A percentile compares a stretch with the other conserved stretches of the same genome.
Conservation (phyloP, 306 rosid genomes). For the Senna tora region DNA sequence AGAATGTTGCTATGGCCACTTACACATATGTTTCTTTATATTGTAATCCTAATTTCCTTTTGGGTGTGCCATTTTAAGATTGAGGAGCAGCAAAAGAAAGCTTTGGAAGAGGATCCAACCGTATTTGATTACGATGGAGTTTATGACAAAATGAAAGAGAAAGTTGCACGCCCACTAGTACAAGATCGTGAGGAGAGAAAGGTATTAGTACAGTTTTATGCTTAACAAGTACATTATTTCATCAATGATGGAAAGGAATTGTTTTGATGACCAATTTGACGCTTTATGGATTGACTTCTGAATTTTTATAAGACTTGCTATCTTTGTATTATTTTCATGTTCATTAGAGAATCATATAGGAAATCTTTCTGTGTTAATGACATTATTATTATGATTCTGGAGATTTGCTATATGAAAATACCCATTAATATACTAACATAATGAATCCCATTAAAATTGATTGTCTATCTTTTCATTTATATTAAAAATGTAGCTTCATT, state of each 20-base stretch:
- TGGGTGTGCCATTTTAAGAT: slow-evolving; percentile 43
- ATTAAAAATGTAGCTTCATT: neutral
- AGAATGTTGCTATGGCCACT: too few species aligned
- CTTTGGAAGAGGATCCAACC: slow-evolving; percentile 83
- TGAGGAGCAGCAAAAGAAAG: slow-evolving; percentile 86
- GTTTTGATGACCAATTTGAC: neutral
- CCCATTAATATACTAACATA: neutral
- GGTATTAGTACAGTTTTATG: slow-evolving; percentile 42
- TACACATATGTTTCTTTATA: neutral
- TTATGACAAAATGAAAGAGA: slow-evolving; percentile 82
- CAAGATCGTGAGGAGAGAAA: slow-evolving; percentile 79
- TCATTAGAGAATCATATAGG: neutral
- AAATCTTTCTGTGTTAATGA: neutral
- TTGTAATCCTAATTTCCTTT: slow-evolving; percentile 25
- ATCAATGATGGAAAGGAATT: neutral
- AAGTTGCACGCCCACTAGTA: slow-evolving; percentile 55
- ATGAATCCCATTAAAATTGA: neutral
- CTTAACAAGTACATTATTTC: neutral
- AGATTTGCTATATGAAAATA: slow-evolving; percentile 18
- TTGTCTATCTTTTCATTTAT: slow-evolving; percentile 10
- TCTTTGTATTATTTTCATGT: too few species aligned
- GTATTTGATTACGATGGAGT: slow-evolving; percentile 85
- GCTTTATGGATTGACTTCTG: neutral
- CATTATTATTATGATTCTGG: slow-evolving; percentile 26
- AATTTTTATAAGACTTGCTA: neutral